Percentiles rank a stretch among this genome's conserved stretches.
These are phyloP conservation scores for Anaeromyces robustus DNA, from an alignment of 192 early-diverging fungal genomes.

Conservation along the genomic window DNA sequence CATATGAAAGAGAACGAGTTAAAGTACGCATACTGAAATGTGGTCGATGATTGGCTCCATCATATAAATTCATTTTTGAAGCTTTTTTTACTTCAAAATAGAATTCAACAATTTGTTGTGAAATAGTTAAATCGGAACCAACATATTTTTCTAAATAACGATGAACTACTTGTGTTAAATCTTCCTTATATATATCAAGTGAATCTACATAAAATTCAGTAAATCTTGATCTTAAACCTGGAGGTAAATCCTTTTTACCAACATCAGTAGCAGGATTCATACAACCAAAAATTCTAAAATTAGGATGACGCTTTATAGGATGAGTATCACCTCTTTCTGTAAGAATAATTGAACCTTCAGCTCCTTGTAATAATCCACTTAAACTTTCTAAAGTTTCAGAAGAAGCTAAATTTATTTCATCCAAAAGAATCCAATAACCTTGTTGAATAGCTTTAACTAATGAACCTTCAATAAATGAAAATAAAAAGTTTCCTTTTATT, in stretches of 20 bases:
- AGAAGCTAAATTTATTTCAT: conserved; percentile 93
- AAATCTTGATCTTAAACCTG: conserved; percentile 78
- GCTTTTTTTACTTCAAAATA: conserved; percentile 61
- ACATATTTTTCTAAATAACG: conserved; percentile 45
- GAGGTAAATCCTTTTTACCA: conserved; percentile 88
- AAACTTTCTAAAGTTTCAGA: conserved; percentile 91
- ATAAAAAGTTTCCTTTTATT: conserved; percentile 57
- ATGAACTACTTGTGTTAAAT: conserved; percentile 65
- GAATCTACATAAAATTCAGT: conserved; percentile 90
- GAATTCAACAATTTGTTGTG: conserved; percentile 60
- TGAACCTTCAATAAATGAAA: conserved; percentile 87
- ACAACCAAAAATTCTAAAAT: conserved; percentile 91
- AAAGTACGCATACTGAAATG: conserved; percentile 90
- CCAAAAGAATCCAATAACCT: conserved; percentile 93
- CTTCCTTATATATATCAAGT: conserved; percentile 64
- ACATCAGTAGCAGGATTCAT: conserved; percentile 99
- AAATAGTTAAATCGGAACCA: conserved; percentile 35
- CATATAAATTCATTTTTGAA: conserved; percentile 54
- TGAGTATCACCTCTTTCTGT: conserved; percentile 83
- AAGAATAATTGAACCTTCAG: conserved; percentile 64
- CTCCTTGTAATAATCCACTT: conserved; percentile 69
- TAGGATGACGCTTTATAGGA: conserved; percentile 70
- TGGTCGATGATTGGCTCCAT: conserved; percentile 73
- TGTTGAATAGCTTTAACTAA: conserved; percentile 73
- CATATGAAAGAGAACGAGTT: conserved; percentile 70